Base-by-base conservation (phyloP, 2,329 filamentous ascomycete genomes). In the Purpureocillium takamizusanense region DNA sequence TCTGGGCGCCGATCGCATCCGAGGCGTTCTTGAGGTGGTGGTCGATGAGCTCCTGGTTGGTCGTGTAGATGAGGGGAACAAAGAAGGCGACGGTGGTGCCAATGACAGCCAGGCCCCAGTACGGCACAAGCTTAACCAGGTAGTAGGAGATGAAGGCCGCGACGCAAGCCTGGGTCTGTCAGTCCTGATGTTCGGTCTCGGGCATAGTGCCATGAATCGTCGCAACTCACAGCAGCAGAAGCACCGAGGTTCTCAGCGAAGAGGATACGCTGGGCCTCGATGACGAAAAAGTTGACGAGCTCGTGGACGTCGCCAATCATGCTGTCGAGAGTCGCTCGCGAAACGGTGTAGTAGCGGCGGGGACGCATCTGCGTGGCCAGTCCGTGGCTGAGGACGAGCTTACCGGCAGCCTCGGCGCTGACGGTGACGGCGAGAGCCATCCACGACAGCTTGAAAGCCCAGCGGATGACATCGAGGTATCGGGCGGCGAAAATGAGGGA, bases 21-120 rank as follows among this genome's bases (percentile, higher is more conserved):
- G 70, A 69, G 38, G 68, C 74, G 45, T 75, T 66, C 57, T 73
- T 63, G 48, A 84, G 56, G 50, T 82, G 72, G 46, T 68, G 59
- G 53, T 84, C 80, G 50, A 84, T 83, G 41, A 83, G 59, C 62
- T 83, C 79, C 65, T 82, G 69, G 70, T 84, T 84, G 51, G 69
- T 69, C 49, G 69, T 70, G 63, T 84, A 84, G 54, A 82, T 52
- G 37, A 83, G 67, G 23, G 80, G 80, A 11, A 65, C 67, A 42
- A 80, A 65, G 66, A 84, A 84, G 42, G 72, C 53, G 36, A 76
- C 57, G 11, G 75, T 75, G 42, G 75, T 76, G 46, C 62, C 65
- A 49, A 83, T 66, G 46, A 84, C 60, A 34, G 76, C 66, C 46
- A 84, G 72, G 28, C 76, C 78, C 80, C 80, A 84, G 66, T 81